These are phyloP conservation scores for Candida insectorum DNA, from an alignment of 805 yeast genomes.

Conservation along the genomic window DNA sequence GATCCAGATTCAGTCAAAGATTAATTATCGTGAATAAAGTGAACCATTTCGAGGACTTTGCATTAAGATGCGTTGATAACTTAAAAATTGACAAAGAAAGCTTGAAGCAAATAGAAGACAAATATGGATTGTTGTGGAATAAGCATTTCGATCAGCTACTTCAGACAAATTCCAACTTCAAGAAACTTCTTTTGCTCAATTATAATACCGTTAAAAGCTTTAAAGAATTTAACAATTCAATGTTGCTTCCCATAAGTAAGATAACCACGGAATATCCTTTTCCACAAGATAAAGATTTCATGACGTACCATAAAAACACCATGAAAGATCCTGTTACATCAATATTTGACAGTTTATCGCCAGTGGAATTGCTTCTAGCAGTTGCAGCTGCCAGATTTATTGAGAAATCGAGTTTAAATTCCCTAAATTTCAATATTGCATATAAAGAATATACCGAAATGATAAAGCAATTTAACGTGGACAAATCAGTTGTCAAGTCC, in stretches of 20 bases:
- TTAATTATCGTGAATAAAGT: conserved; percentile 59
- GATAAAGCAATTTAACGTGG: conserved; percentile 43
- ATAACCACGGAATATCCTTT: conserved; percentile 21
- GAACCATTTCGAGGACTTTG: conserved; percentile 37
- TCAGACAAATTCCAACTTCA: conserved; percentile 11
- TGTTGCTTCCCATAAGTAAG: conserved; percentile 37
- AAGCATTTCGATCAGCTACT: conserved; percentile 26
- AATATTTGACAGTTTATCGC: conserved; percentile 47
- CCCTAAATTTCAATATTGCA: conserved; percentile 73
- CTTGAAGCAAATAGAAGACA: conserved; percentile 14
- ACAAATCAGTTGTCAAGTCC: conserved; percentile 21
- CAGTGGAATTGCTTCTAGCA: conserved; percentile 65
- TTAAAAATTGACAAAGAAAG: conserved; percentile 24
- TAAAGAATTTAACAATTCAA: conserved; percentile 45
- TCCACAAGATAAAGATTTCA: conserved; percentile 22
- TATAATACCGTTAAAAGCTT: conserved; percentile 60
- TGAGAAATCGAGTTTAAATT: conserved; percentile 51
- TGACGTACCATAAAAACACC: conserved; percentile 18
- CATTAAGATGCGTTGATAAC: conserved; percentile 42
- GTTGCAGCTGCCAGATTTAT: conserved; percentile 74
- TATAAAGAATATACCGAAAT: conserved; percentile 70
- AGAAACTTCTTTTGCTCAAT: conserved; percentile 26
- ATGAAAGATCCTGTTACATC: conserved; percentile 23
- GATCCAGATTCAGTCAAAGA: conserved; percentile 84
- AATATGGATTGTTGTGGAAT: conserved; percentile 45